A percentile compares a stretch with the other conserved stretches of the same genome.
These are phyloP conservation scores for Leishmania braziliensis DNA, from an alignment of 208 protist species.

Conservation along the genomic window DNA sequence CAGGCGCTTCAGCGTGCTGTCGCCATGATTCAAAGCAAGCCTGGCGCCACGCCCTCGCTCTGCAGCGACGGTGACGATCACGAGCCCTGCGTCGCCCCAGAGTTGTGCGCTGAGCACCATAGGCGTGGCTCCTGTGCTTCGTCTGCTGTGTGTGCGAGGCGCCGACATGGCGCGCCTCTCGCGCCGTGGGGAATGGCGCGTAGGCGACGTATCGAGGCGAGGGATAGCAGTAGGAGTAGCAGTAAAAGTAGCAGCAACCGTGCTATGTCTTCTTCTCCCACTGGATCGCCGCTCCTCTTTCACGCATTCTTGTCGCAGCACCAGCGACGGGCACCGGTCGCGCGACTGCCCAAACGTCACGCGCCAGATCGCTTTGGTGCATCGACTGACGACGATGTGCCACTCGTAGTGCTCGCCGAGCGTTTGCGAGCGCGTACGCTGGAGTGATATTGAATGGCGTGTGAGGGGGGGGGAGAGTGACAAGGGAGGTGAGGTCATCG, in stretches of 20 bases:
- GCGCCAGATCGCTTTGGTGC: neutral
- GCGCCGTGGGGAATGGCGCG: neutral
- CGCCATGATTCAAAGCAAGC: neutral
- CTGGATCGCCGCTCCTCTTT: neutral
- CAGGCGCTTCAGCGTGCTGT: constrained; percentile 2
- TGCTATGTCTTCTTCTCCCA: no score
- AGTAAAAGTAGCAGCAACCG: neutral
- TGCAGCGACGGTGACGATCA: neutral
- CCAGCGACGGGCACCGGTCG: neutral
- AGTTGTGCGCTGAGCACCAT: neutral
- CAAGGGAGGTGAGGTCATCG: neutral
- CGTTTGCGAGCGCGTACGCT: neutral
- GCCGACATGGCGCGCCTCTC: neutral
- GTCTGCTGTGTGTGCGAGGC: neutral
- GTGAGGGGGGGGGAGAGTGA: neutral
- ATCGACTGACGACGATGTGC: constrained; percentile 2
- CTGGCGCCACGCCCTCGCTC: neutral
- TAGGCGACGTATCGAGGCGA: neutral
- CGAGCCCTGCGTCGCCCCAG: neutral
- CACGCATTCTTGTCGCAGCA: neutral
- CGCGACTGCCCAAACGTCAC: neutral
- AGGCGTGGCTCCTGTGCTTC: neutral
- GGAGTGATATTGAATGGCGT: neutral
- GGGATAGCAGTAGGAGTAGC: neutral
- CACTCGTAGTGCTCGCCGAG: constrained; percentile 3